These are phyloP conservation scores for Nicotiana obtusifolia DNA, from an alignment of 257 asterid species.

Conservation along the genomic window DNA sequence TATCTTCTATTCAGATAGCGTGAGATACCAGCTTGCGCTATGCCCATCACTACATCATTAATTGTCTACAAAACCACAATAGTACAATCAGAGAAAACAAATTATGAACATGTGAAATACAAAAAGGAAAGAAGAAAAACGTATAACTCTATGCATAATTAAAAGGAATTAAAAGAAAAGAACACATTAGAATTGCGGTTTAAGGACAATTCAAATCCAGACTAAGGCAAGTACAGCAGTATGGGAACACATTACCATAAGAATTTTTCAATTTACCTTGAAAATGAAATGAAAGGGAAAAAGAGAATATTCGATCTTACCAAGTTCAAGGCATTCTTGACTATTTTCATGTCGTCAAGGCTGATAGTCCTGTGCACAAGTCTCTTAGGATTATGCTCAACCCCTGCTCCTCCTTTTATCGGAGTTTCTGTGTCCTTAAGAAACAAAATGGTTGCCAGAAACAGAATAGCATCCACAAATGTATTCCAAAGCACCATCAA, in stretches of 20 bases:
- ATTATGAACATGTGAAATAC: no score
- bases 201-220: neutral
- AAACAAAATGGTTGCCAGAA: constrained; percentile 21
- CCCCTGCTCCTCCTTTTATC: constrained; percentile 22
- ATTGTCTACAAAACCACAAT: constrained; percentile 17
- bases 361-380: constrained; percentile 26
- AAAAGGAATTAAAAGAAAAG: neutral
- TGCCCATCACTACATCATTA: constrained; percentile 41
- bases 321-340: constrained; percentile 38
- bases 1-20: constrained; percentile 32
- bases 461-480: constrained; percentile 6
- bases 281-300: no score
- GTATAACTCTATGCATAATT: no score
- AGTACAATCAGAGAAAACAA: neutral
- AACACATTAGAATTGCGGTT: neutral
- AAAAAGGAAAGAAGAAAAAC: no score
- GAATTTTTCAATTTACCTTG: no score
- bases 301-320: constrained; percentile 5
- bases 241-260: neutral
- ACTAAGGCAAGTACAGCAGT: neutral
- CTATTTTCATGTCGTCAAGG: constrained; percentile 40
- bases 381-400: constrained; percentile 11
- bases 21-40: constrained; percentile 36
- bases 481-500: constrained; percentile 21
- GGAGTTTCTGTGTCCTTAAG: constrained; percentile 30